Percentiles rank a stretch among this genome's conserved stretches.
phyloP scores from a whole-genome alignment of 768 basidiomycete species.

The Tylopilus vinaceipallidus region DNA sequence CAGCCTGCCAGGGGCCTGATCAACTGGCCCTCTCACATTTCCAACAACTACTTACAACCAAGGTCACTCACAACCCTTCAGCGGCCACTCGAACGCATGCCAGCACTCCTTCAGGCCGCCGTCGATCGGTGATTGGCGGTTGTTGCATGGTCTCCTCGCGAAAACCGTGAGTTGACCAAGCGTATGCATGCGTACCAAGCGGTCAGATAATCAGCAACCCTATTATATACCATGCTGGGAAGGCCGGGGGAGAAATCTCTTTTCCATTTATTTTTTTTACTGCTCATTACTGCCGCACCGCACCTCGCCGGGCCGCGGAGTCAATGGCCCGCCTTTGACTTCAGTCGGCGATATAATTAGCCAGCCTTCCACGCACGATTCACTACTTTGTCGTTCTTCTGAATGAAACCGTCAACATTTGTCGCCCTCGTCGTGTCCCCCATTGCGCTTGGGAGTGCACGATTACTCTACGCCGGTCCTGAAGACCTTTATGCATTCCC shows the following conservation, averaged over 20 bases:
- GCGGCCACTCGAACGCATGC: constrained; percentile 2
- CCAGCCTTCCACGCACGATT: constrained; percentile 19
- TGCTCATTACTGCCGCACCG: neutral
- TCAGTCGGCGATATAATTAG: constrained; percentile 35
- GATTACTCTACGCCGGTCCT: constrained; percentile 65
- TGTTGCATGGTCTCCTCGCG: constrained; percentile 24
- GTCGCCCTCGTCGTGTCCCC: constrained; percentile 17
- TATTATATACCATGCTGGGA: neutral
- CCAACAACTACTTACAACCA: neutral
- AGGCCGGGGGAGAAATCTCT: neutral
- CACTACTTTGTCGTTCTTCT: neutral
- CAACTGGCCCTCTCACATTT: constrained; percentile 1
- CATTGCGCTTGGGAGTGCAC: constrained; percentile 22
- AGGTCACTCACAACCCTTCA: constrained; percentile 3
- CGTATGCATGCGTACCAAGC: neutral
- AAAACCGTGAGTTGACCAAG: constrained; percentile 9
- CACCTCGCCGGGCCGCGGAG: constrained; percentile 27
- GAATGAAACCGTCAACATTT: constrained; percentile 19
- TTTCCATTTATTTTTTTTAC: neutral
- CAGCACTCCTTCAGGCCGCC: constrained; percentile 14
- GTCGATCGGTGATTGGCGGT: constrained; percentile 33
- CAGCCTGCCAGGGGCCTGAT: constrained; percentile 8
- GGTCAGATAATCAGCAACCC: constrained; percentile 1
- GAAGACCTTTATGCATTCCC: constrained; percentile 82
- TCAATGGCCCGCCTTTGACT: constrained; percentile 15